Evolutionary conservation across 2,329 filamentous ascomycete species (phyloP).

Genomic region (Scortechinia acanthostroma): DNA sequence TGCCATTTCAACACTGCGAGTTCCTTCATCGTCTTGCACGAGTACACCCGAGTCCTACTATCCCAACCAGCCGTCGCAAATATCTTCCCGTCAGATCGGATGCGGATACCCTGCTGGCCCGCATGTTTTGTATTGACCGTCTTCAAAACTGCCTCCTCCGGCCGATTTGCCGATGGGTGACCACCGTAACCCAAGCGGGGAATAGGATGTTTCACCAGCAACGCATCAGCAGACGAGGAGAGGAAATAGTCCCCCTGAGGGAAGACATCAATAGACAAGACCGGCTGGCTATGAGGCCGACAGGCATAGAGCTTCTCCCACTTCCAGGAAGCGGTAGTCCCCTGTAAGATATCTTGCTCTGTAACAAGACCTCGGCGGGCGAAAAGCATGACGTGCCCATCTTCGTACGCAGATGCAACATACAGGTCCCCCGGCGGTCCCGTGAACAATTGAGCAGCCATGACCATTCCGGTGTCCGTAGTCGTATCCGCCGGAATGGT

Average conservation of each 20-base stretch:
- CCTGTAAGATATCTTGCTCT: constrained; percentile 14
- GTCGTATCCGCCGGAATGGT: constrained; percentile 35
- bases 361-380: constrained; percentile 8
- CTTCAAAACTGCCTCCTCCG: constrained; percentile 42
- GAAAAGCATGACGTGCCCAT: constrained; percentile 63
- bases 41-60: constrained; percentile 73
- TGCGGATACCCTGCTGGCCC: constrained; percentile 74
- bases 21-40: constrained; percentile 72
- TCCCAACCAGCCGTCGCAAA: constrained; percentile 95
- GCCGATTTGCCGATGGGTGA: constrained; percentile 2
- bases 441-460: constrained; percentile 67
- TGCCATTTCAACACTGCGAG: constrained; percentile 94
- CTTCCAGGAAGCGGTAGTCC: constrained; percentile 6
- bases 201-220: constrained; percentile 71
- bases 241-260: constrained; percentile 51
- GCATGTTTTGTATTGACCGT: constrained; percentile 74
- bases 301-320: constrained; percentile 55
- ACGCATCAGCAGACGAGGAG: constrained; percentile 75
- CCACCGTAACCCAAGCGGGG: constrained; percentile 19
- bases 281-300: constrained; percentile 69
- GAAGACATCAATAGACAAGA: constrained; percentile 65
- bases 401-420: constrained; percentile 76
- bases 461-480: constrained; percentile 71
- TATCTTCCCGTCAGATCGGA: constrained; percentile 75
- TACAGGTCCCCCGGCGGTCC: constrained; percentile 36